These are phyloP conservation scores for Allomyces javanicus DNA, from an alignment of 192 early-diverging fungal species.

Conservation along the genomic window DNA sequence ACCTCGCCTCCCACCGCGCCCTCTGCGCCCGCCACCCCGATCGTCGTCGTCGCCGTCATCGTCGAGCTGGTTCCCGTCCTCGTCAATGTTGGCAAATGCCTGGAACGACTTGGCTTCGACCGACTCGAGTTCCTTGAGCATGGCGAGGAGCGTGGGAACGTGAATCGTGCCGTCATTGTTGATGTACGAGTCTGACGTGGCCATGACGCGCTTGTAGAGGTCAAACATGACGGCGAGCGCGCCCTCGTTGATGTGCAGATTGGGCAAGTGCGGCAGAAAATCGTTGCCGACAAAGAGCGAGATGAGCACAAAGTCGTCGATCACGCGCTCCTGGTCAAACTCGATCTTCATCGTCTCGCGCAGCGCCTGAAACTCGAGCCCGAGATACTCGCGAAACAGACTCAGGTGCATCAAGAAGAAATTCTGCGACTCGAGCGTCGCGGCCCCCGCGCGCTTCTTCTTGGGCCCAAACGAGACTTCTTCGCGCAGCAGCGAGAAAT, in stretches of 20 bases:
- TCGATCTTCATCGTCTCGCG: slow-evolving; percentile 12
- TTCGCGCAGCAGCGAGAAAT: slow-evolving; percentile 38
- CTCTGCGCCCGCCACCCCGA: slow-evolving; percentile 10
- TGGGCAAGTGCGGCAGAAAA: slow-evolving; percentile 69
- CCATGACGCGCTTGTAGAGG: slow-evolving; percentile 24
- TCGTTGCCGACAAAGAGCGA: slow-evolving; percentile 41
- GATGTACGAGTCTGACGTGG: slow-evolving; percentile 20
- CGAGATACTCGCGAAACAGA: slow-evolving; percentile 39
- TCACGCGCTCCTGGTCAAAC: slow-evolving; percentile 25
- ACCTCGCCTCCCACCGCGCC: slow-evolving; percentile 12
- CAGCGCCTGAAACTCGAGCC: slow-evolving; percentile 24
- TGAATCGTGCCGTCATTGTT: slow-evolving; percentile 32
- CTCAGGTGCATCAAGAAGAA: slow-evolving; percentile 38
- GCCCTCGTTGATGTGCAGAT: slow-evolving; percentile 52
- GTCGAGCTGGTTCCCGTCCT: not conserved
- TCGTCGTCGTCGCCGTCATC: slow-evolving; percentile 5
- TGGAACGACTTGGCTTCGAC: slow-evolving; percentile 32
- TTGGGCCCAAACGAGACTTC: slow-evolving; percentile 33
- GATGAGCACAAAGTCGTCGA: slow-evolving; percentile 40
- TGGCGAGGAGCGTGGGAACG: slow-evolving; percentile 11
- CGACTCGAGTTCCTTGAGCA: slow-evolving; percentile 25
- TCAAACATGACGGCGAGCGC: slow-evolving; percentile 29
- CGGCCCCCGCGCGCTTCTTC: slow-evolving; percentile 13
- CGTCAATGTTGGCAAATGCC: slow-evolving; percentile 7
- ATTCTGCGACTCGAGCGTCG: slow-evolving; percentile 19